A percentile compares a stretch with the other conserved stretches of the same genome.
Conservation (phyloP, 1,139 yeast species). For the Hemisphaericaspora xylanilytica region DNA sequence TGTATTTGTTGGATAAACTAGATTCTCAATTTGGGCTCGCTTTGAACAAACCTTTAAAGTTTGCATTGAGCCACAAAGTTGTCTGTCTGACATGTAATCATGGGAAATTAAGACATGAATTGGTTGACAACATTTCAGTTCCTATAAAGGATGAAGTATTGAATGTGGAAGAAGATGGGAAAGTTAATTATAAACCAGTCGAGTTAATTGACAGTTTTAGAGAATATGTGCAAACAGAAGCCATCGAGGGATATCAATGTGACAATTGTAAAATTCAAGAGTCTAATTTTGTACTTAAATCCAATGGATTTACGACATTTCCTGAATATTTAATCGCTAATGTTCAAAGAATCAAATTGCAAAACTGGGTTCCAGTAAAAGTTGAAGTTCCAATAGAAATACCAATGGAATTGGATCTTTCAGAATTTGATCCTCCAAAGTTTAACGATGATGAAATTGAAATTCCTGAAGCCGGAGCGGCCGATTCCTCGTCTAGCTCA, state of each 20-base stretch:
- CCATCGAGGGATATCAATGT: conserved; percentile 65
- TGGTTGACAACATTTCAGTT: conserved; percentile 68
- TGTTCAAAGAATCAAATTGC: conserved; percentile 76
- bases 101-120: conserved; percentile 56
- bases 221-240: conserved; percentile 48
- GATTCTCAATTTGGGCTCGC: conserved; percentile 51
- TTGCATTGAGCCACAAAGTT: conserved; percentile 61
- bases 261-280: conserved; percentile 46
- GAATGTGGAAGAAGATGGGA: conserved; percentile 41
- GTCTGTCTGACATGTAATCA: conserved; percentile 61
- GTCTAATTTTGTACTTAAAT: conserved; percentile 45
- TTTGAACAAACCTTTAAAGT: conserved; percentile 56
- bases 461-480: conserved; percentile 22
- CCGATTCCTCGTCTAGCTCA: conserved; percentile 16
- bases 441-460: conserved; percentile 41
- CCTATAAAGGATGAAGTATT: conserved; percentile 49
- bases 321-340: conserved; percentile 73
- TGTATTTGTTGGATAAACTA: conserved; percentile 61
- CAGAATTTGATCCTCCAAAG: conserved; percentile 28
- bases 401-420: conserved; percentile 47
- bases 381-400: conserved; percentile 68
- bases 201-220: conserved; percentile 52
- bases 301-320: conserved; percentile 53
- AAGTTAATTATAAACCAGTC: conserved; percentile 48
- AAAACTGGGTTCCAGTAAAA: conserved; percentile 90